phyloP scores from a whole-genome alignment of 2,329 filamentous ascomycete species.

The Penicillium nordicum region DNA sequence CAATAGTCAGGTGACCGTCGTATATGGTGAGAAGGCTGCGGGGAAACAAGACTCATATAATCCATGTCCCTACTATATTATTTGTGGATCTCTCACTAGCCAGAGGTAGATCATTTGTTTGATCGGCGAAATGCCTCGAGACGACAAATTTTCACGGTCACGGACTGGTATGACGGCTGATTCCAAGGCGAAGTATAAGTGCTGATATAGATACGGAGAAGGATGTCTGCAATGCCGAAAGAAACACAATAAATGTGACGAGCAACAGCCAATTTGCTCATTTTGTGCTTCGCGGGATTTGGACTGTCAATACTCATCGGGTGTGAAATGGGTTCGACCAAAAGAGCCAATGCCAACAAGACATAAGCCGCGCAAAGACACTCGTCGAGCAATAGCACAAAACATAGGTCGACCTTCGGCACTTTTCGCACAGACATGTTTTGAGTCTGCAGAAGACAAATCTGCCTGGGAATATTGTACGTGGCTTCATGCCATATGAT shows the following conservation, averaged over 20 bases:
- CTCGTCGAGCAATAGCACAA: not conserved
- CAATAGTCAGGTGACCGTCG: slow-evolving; percentile 17
- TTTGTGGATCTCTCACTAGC: not conserved
- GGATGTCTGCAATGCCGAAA: slow-evolving; percentile 23
- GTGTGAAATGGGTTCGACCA: slow-evolving; percentile 19
- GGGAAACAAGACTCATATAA: slow-evolving; percentile 8
- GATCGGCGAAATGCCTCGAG: slow-evolving; percentile 13
- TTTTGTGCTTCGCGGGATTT: slow-evolving; percentile 11
- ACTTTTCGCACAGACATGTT: slow-evolving; percentile 3
- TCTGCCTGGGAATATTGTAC: slow-evolving; percentile 25
- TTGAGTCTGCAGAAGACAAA: slow-evolving; percentile 19
- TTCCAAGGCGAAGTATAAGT: not conserved
- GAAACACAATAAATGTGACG: slow-evolving; percentile 25
- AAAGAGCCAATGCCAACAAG: slow-evolving; percentile 13
- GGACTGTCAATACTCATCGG: slow-evolving; percentile 18
- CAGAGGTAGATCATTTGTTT: not conserved
- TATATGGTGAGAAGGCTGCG: slow-evolving; percentile 9
- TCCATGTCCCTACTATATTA: not conserved
- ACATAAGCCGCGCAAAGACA: slow-evolving; percentile 15
- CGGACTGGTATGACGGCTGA: slow-evolving; percentile 14
- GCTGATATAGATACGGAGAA: slow-evolving; percentile 4
- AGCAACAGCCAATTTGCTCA: slow-evolving; percentile 15
- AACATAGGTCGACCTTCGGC: slow-evolving; percentile 1
- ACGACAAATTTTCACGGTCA: slow-evolving; percentile 18
- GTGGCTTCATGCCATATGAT: not conserved